Conservation (phyloP, 2,329 filamentous ascomycete genomes). For the Cladosporium halotolerans region DNA sequence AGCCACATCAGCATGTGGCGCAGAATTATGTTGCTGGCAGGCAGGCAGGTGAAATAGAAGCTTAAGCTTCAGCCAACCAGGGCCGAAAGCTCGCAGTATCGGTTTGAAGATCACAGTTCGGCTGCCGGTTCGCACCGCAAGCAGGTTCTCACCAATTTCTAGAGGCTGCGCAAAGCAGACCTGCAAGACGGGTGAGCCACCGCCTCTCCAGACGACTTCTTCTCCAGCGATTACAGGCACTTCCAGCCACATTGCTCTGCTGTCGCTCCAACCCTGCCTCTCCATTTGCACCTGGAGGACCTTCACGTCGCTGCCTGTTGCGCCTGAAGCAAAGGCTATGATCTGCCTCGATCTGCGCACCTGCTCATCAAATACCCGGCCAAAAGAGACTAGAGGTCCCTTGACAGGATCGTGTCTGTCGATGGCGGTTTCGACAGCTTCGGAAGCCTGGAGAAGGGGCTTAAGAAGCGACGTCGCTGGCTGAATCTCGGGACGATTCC, state of each 20-base stretch:
- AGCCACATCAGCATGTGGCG: conserved; percentile 54
- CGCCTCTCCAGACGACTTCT: conserved; percentile 50
- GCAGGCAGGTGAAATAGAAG: conserved; percentile 49
- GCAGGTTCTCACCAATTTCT: conserved; percentile 37
- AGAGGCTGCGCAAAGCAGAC: conserved; percentile 45
- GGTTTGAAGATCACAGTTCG: conserved; percentile 45
- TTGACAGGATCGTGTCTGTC: conserved; percentile 34
- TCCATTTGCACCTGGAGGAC: conserved; percentile 48
- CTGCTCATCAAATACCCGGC: conserved; percentile 44
- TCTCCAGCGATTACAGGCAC: conserved; percentile 43
- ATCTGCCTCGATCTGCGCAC: conserved; percentile 29
- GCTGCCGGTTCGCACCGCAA: conserved; percentile 46
- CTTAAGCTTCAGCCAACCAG: conserved; percentile 37
- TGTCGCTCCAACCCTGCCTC: conserved; percentile 49
- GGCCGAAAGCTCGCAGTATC: conserved; percentile 38
- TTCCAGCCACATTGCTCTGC: conserved; percentile 43
- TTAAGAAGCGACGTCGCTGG: conserved; percentile 15
- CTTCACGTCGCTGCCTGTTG: conserved; percentile 52
- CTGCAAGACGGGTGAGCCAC: conserved; percentile 49
- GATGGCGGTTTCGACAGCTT: conserved; percentile 27
- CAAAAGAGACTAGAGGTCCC: conserved; percentile 49
- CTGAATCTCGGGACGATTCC: conserved; percentile 21
- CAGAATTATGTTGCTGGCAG: conserved; percentile 48
- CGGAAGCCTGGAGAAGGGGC: conserved; percentile 23
- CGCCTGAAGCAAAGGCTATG: conserved; percentile 41